Base-by-base conservation (phyloP, 768 basidiomycete species). In the Chalciporus sphaerocephalus region DNA sequence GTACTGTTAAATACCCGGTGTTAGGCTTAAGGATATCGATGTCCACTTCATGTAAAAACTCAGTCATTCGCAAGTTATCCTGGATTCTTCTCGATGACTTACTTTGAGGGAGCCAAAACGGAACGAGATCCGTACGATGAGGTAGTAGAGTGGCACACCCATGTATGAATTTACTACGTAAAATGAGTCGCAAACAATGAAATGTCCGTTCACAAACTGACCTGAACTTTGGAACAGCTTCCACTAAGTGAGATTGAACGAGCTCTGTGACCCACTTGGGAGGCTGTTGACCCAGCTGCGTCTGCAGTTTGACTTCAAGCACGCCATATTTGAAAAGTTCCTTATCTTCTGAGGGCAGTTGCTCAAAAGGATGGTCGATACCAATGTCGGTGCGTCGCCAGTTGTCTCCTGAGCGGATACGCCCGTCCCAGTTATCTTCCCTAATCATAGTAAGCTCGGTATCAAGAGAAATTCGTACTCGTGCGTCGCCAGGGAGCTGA, bases 71-170 rank as follows among this genome's bases (percentile, higher is more conserved):
- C 32, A 16, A 15, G 3, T 6, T 27, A 13, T 15, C 23, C 22
- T 13, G 0, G 8, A 23, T 15, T 20, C 8, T n/a, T 15, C 12
- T 38, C 16, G 13, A 3, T 1, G 5, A 55, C 77, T 32, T 63
- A 90, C 88, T 96, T 63, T 98, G 94, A 5, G 94, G 94, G 6
- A 94, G 78, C 96, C 96, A 99, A 75, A 97, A 99, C 6, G 96
- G 96, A 27, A 99, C 88, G 18, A 99, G 78, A 59, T 97, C 89
- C 36, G 97, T 94, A 27, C 95, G 86, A 57, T 89, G 80, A 16
- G 94, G 93, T 9, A 98, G 68, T 0, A 98, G 74, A 2, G 92
- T 93, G 2, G 95, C 85, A 62, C 96, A 99, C 20, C 96, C 95
- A 62, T 95, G 93, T 45, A 96, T 94, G 62, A 95, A 95, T 79